Evolutionary conservation across 2,329 filamentous ascomycete genomes (phyloP).

Genomic region (Rhynchosporium agropyri): DNA sequence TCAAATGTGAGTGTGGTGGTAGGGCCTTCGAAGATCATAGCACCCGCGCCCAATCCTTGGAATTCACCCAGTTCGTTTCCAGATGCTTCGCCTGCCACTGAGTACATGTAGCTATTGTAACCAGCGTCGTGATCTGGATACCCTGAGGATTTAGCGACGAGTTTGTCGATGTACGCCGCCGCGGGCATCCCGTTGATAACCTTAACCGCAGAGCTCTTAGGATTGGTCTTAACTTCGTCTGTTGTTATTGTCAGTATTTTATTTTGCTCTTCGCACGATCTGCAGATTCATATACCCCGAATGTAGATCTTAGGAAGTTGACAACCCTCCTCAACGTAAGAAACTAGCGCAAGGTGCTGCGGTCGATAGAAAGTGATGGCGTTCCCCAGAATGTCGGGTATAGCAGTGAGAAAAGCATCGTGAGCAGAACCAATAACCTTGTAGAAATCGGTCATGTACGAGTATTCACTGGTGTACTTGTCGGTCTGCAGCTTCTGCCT

Average conservation of each 20-base stretch:
- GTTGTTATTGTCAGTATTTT: background rate
- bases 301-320: background rate
- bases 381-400: background rate
- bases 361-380: background rate
- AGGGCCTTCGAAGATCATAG: background rate
- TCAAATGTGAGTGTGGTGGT: background rate
- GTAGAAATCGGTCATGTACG: background rate
- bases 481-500: background rate
- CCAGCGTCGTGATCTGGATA: background rate
- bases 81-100: background rate
- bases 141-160: background rate
- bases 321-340: background rate
- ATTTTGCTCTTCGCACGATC: background rate
- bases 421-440: background rate
- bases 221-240: background rate
- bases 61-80: background rate
- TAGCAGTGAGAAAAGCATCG: background rate
- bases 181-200: background rate
- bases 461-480: background rate
- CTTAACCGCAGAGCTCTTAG: background rate
- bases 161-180: background rate
- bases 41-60: background rate
- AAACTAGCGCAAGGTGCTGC: background rate
- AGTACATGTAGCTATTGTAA: conserved; percentile 2
- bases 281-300: background rate